phyloP scores from a whole-genome alignment of 352 stramenopile species.

The Globisporangium splendens region DNA sequence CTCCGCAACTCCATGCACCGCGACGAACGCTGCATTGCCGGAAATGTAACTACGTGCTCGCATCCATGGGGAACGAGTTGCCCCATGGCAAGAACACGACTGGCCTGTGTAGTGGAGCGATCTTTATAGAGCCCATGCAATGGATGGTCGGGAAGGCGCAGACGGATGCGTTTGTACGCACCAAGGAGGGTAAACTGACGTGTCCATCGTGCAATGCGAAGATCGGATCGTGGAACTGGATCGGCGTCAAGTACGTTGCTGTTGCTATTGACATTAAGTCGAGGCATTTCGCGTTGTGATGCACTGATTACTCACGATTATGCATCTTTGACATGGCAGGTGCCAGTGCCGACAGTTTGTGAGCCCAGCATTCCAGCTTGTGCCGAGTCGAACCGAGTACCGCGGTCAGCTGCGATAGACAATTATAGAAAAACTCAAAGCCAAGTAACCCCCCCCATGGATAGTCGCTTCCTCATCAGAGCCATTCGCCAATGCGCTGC shows the following conservation, averaged over 20 bases:
- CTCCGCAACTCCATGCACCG: conserved; percentile 18
- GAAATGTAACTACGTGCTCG: conserved; percentile 63
- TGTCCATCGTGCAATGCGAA: conserved; percentile 71
- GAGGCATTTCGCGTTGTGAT: neutral
- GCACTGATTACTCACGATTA: neutral
- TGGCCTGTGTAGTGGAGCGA: conserved; percentile 7
- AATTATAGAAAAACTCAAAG: neutral
- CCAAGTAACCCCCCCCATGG: neutral
- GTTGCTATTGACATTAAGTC: neutral
- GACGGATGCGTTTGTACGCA: conserved; percentile 18
- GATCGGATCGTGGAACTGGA: conserved; percentile 76
- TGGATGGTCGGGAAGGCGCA: conserved; percentile 46
- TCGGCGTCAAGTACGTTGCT: conserved; percentile 61
- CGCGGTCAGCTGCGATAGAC: conserved; percentile 10
- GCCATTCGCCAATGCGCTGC: neutral
- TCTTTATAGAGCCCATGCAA: conserved; percentile 64
- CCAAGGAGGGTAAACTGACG: conserved; percentile 53
- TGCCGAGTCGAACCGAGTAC: conserved; percentile 42
- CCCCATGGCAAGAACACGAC: neutral
- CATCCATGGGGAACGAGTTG: conserved; percentile 47
- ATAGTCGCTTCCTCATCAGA: neutral
- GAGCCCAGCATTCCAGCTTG: conserved; percentile 54
- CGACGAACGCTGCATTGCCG: conserved; percentile 33
- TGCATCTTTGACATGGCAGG: conserved; percentile 19
- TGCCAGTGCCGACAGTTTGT: conserved; percentile 61